Evolutionary conservation across 2,329 filamentous ascomycete species (phyloP), one percentile per base, ranked within the genome.

Genomic region (Xylariaceae sp.): DNA sequence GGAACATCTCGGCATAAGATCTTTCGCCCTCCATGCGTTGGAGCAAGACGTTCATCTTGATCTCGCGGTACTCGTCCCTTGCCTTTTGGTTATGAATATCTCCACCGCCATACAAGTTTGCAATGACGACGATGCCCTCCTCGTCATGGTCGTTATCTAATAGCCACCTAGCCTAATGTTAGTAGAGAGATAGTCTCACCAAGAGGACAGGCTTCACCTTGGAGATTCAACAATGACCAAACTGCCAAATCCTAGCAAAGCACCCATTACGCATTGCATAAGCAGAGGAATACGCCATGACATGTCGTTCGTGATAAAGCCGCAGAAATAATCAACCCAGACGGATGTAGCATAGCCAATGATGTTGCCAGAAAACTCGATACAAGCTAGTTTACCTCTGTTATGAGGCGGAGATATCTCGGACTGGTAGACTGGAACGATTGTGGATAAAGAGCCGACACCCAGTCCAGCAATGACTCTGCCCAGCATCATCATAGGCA

Each of bases 301-400:
- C 77, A 89, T 82, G 72, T 98, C 80, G 67, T 81, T 90, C 60
- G 91, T 75, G 70, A 99, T 98, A 71, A 82, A 97, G 55, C 90
- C 95, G 75, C 93, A 97, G 68, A 95, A 93, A 75, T 98, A 99
- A 74, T 99, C 95, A 23, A 98, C 93, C 95, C 95, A 99, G 20
- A 98, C 93, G 66, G 93, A 98, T 50, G 91, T 92, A 52, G 93
- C 89, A 72, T 99, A 99, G 29, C 95, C 95, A 59, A 91, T 88
- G 61, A 99, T 96, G 75, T 99, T 99, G 51, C 95, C 95, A 0
- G 93, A 93, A 70, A 98, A 99, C 73, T 99, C 95, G 64, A 99
- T 98, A 73, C 95, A 98, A 20, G 93, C 95, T 59, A 99, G 82
- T 76, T 95, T 96, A 61, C 95, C 95, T 67, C 95, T 85, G 74